Evolutionary conservation across 768 basidiomycete genomes (phyloP), one percentile per base, ranked within the genome.

Genomic region (Asterophora lycoperdoides): DNA sequence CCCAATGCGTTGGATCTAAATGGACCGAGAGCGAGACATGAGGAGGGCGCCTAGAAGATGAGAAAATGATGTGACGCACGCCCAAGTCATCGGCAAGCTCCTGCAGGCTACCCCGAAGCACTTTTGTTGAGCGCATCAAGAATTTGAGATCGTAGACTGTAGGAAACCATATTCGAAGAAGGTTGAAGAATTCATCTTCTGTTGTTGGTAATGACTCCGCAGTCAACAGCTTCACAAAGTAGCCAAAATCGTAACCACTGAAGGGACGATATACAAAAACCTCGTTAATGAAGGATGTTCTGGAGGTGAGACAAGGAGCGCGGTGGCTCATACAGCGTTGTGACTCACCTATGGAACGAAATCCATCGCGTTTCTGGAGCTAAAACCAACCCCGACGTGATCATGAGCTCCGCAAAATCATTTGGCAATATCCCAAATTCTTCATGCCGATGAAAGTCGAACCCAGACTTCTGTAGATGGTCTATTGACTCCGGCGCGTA

Each of bases 161-260:
- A 0, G 95, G 95, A 68, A 99, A 98, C 95, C 96, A 98, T 55
- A 81, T 84, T 51, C 72, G 78, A 26, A 98, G 76, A 39, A 86
- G 79, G 39, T 89, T 81, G 64, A 97, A 96, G 72, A 98, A 98
- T 5, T 79, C 77, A 54, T 89, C 86, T 69, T 99, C 96, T 19
- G 83, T 83, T 15, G 84, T 83, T 8, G 96, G 96, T 51, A 98
- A 70, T 38, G 93, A 89, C 60, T 85, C 75, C 53, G 80, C 86
- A 18, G 90, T 89, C 43, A 99, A 77, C 35, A 98, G 79, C 66
- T 95, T 96, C 67, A 99, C 83, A 58, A 99, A 89, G 65, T 98
- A 99, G 30, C 96, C 96, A 69, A 99, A 98, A 68, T 99, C 96
- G 68, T 98, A 98, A 41, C 95, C 96, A 67, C 95, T 98, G 61